These are phyloP conservation scores for Neopestalotiopsis clavispora DNA, from an alignment of 2,329 filamentous ascomycete species.

Conservation along the genomic window DNA sequence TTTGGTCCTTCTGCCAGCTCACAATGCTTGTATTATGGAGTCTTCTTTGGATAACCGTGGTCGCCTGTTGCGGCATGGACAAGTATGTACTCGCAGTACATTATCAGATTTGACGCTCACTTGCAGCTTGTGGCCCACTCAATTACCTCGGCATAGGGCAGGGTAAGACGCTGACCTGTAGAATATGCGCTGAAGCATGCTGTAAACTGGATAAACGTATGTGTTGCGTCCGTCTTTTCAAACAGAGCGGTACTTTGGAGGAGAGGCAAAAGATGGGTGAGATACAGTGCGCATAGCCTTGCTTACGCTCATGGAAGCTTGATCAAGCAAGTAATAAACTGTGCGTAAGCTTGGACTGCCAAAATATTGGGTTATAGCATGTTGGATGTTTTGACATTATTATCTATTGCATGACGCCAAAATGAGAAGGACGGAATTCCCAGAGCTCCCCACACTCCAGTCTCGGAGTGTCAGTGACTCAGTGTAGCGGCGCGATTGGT, in stretches of 20 bases:
- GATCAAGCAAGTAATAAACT: neutral
- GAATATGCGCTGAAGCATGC: neutral
- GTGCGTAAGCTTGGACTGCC: neutral
- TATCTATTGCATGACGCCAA: neutral
- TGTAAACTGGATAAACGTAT: neutral
- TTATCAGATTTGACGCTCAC: neutral
- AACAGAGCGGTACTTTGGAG: neutral
- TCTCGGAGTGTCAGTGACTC: neutral
- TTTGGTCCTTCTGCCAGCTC: neutral
- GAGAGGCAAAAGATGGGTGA: neutral
- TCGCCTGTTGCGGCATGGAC: too few relatives aligned
- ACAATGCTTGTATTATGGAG: neutral
- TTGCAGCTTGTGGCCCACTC: neutral
- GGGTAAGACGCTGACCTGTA: neutral
- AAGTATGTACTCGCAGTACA: neutral
- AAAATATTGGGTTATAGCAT: neutral
- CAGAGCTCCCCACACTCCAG: neutral
- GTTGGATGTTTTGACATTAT: neutral
- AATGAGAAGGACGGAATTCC: neutral
- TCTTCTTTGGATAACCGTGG: neutral
- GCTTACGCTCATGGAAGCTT: neutral
- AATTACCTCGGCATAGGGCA: neutral
- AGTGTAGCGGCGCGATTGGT: neutral
- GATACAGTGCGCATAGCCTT: neutral
- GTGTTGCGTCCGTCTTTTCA: neutral